Conservation (phyloP, 2,329 filamentous ascomycete genomes). For the Thielaviopsis euricoi region DNA sequence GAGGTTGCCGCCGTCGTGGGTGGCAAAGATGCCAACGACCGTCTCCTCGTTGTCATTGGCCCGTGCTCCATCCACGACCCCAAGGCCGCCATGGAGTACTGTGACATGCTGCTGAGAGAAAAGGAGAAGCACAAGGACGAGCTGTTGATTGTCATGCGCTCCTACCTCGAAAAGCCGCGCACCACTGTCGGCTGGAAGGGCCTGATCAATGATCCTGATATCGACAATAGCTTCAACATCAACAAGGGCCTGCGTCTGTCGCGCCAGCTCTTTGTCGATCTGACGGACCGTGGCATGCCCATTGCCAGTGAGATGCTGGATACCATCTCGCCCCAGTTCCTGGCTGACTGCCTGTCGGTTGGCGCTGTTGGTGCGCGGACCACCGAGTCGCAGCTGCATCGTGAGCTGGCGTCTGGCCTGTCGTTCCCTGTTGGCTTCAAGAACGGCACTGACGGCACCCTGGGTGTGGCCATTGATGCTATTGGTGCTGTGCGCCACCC, state of each 20-base stretch:
- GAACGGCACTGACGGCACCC: constrained; percentile 88
- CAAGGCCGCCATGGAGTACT: constrained; percentile 79
- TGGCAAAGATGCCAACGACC: constrained; percentile 46
- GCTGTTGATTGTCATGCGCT: constrained; percentile 89
- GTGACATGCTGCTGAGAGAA: constrained; percentile 60
- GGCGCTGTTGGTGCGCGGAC: constrained; percentile 93
- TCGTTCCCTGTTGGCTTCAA: constrained; percentile 99
- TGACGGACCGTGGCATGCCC: constrained; percentile 86
- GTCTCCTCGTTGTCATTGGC: constrained; percentile 62
- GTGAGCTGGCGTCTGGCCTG: constrained; percentile 81
- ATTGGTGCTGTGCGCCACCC: constrained; percentile 84
- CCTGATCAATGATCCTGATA: constrained; percentile 94
- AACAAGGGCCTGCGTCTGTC: constrained; percentile 87
- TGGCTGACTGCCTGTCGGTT: constrained; percentile 79
- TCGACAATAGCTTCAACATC: constrained; percentile 97
- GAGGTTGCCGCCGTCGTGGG: constrained; percentile 60
- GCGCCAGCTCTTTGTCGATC: constrained; percentile 80
- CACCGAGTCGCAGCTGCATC: constrained; percentile 88
- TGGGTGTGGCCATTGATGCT: constrained; percentile 84
- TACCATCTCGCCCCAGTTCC: constrained; percentile 93
- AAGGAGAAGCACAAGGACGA: constrained; percentile 83
- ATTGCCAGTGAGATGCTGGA: constrained; percentile 96
- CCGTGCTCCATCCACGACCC: constrained; percentile 98
- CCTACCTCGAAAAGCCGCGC: constrained; percentile 95
- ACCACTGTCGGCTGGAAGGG: constrained; percentile 99